Base-by-base conservation (phyloP, 305 asterid species). In the Plantago lanceolata region DNA sequence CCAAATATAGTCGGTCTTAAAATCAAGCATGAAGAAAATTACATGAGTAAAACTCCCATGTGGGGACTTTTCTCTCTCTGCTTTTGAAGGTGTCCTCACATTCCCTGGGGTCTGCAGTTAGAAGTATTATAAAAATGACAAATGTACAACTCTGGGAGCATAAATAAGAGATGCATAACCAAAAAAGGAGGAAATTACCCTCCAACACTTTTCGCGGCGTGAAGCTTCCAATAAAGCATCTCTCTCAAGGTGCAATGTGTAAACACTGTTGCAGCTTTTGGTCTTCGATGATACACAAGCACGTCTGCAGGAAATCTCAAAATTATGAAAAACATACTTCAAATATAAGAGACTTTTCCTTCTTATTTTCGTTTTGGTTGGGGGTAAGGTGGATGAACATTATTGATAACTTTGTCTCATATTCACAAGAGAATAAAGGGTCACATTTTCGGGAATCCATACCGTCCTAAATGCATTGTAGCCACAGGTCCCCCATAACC, bases 401-500 rank as follows among this genome's bases (percentile, higher is more conserved):
- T 19, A 15, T 50, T 12, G 14, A 19, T 18, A 45, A 47, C 69
- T 52, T 12, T 59, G 43, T 8, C 19, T 12, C 4, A 20, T 29
- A 47, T 56, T 24, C 68, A 53, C 14, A 59, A 73, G 29, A 24
- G 54, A 60, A 53, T 65, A 49, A 17, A 24, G 71, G 48, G 48
- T 16, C 48, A 54, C 67, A 71, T 58, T 57, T 70, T 52, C 43
- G n/a, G n/a, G n/a, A n/a, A n/a, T n/a, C n/a, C 73, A 66, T 83
- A 87, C 97, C 90, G 81, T 71, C 97, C 97, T 63, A 89, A 74
- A 65, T 78, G 79, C 92, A 89, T 89, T 8, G 95, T 74, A 26
- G 97, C 94, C 45, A 87, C 75, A 37, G 85, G 76, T 63, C 95
- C 97, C 40, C 97, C 97, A 72, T 81, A 85, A 8, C 95, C 95